These are phyloP conservation scores for Paraphysoderma sedebokerense DNA, from an alignment of 371 early-diverging fungal genomes.

Conservation along the genomic window DNA sequence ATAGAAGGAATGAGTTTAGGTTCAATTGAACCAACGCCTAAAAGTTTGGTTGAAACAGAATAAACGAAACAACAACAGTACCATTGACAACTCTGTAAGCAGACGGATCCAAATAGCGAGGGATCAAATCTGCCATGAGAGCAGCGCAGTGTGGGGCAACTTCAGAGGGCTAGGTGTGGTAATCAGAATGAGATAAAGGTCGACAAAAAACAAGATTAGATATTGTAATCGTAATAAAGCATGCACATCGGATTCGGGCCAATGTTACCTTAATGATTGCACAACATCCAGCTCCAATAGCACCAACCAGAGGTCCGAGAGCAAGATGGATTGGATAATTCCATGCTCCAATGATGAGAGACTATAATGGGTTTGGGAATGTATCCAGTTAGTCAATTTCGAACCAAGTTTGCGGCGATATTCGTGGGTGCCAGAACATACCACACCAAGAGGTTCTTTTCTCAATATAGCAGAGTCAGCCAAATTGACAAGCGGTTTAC, in stretches of 20 bases:
- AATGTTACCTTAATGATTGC: slow-evolving; percentile 66
- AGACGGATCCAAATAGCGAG: slow-evolving; percentile 50
- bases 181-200: neutral
- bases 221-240: too few species aligned
- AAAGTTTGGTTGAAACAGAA: too few species aligned
- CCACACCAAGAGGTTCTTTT: slow-evolving; percentile 62
- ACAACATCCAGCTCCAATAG: slow-evolving; percentile 85
- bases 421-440: too few species aligned
- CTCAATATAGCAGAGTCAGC: slow-evolving; percentile 19
- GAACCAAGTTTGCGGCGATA: too few species aligned
- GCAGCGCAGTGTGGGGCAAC: slow-evolving; percentile 48
- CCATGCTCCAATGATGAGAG: slow-evolving; percentile 53
- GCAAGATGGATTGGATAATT: slow-evolving; percentile 66
- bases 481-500: neutral
- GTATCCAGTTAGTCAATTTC: too few species aligned
- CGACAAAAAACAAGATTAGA: neutral
- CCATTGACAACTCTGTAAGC: slow-evolving; percentile 60
- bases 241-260: too few species aligned
- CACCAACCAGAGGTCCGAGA: slow-evolving; percentile 58
- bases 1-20: too few species aligned
- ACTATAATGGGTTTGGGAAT: too few species aligned
- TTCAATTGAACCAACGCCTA: too few species aligned
- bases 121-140: slow-evolving; percentile 38
- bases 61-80: too few species aligned
- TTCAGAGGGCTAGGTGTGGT: slow-evolving; percentile 50